These are phyloP conservation scores for Ambrosiella xylebori DNA, from an alignment of 2,329 filamentous ascomycete genomes.

Conservation along the genomic window DNA sequence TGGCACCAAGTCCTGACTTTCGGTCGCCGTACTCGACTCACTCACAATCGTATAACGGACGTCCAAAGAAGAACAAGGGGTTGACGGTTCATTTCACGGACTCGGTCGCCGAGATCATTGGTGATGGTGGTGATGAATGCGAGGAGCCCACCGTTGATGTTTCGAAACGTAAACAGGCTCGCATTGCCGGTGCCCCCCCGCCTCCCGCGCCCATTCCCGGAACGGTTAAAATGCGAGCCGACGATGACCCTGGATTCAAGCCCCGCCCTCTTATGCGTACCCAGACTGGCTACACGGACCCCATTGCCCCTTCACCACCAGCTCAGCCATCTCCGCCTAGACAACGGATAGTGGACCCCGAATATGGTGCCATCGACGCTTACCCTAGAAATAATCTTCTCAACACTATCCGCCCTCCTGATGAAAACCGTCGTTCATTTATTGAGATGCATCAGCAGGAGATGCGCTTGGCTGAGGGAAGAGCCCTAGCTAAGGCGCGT, in stretches of 20 bases:
- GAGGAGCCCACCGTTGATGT: constrained; percentile 57
- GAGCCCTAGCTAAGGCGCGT: constrained; percentile 36
- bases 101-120: constrained; percentile 58
- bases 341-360: constrained; percentile 6
- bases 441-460: constrained; percentile 41
- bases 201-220: constrained; percentile 9
- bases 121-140: constrained; percentile 79
- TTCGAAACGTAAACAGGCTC: constrained; percentile 31
- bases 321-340: constrained; percentile 16
- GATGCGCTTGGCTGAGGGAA: constrained; percentile 43
- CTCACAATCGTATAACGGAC: constrained; percentile 11
- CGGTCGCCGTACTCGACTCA: constrained; percentile 20
- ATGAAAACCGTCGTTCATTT: constrained; percentile 39
- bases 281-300: constrained; percentile 35
- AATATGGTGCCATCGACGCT: neutral
- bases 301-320: neutral
- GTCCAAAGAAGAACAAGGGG: constrained; percentile 41
- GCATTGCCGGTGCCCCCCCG: constrained; percentile 19
- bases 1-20: constrained; percentile 26
- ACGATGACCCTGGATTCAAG: constrained; percentile 27
- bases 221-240: neutral
- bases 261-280: constrained; percentile 38
- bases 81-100: constrained; percentile 60
- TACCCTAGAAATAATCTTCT: constrained; percentile 22
- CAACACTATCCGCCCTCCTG: constrained; percentile 24